Conservation (phyloP, 805 yeast species). For the Candida chauliodis region DNA sequence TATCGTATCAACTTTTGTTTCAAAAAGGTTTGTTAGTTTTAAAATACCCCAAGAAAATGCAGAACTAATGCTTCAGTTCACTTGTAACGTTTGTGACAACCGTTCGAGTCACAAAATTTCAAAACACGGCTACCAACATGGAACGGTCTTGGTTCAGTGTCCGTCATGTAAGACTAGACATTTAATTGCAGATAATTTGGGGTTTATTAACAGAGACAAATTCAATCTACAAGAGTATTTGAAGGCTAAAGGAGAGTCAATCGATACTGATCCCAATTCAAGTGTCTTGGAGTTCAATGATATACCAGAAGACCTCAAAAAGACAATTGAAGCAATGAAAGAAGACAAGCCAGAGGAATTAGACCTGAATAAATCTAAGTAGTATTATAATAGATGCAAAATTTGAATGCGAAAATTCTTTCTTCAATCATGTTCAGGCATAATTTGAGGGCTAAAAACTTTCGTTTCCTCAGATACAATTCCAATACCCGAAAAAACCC, state of each 20-base stretch:
- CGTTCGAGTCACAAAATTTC: conserved; percentile 88
- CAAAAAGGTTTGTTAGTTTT: neutral
- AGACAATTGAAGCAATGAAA: conserved; percentile 33
- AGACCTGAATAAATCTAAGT: neutral
- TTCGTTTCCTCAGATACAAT: conserved; percentile 3
- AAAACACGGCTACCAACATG: conserved; percentile 83
- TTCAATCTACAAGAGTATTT: conserved; percentile 80
- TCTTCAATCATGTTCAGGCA: conserved; percentile 2
- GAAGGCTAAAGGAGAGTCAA: conserved; percentile 69
- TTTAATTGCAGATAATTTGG: conserved; percentile 71
- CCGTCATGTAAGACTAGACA: conserved; percentile 89
- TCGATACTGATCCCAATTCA: conserved; percentile 47
- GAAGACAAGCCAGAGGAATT: neutral
- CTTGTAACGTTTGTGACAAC: conserved; percentile 82
- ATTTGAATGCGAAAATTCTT: conserved; percentile 2
- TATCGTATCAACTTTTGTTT: too few relatives aligned
- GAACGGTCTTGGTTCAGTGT: conserved; percentile 86
- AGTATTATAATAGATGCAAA: neutral
- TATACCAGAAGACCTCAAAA: conserved; percentile 54
- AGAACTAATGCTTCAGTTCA: conserved; percentile 81
- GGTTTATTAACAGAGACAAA: conserved; percentile 75
- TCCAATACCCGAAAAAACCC: too few relatives aligned
- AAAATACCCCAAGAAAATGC: conserved; percentile 2
- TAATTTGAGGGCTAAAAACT: neutral
- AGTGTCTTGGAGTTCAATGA: conserved; percentile 65